Evolutionary conservation across 257 asterid genomes (phyloP).

Genomic region (Nicotiana knightiana): DNA sequence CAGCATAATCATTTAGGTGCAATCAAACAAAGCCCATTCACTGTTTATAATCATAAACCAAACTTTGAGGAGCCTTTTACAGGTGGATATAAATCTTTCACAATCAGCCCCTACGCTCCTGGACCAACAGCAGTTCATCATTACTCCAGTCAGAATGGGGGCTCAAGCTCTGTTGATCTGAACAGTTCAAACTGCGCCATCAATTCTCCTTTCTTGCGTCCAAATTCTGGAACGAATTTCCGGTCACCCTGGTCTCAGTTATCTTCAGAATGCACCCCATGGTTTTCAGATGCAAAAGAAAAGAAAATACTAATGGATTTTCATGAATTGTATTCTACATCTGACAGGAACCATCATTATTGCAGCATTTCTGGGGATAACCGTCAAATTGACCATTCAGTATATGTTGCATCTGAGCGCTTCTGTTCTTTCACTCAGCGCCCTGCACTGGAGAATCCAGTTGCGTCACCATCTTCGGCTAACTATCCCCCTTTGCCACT

Average conservation of each 20-base stretch:
- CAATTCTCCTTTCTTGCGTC: slow-evolving; percentile 47
- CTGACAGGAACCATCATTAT: slow-evolving; percentile 20
- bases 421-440: slow-evolving; percentile 15
- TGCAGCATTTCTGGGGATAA: slow-evolving; percentile 21
- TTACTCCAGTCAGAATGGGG: slow-evolving; percentile 17
- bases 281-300: slow-evolving; percentile 22
- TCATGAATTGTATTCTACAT: slow-evolving; percentile 19
- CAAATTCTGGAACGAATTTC: slow-evolving; percentile 28
- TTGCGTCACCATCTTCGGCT: slow-evolving; percentile 19
- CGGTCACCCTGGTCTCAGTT: slow-evolving; percentile 30
- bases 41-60: slow-evolving; percentile 16
- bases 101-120: slow-evolving; percentile 22
- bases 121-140: slow-evolving; percentile 21
- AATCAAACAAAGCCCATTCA: slow-evolving; percentile 20
- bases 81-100: slow-evolving; percentile 19
- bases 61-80: slow-evolving; percentile 24
- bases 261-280: slow-evolving; percentile 32
- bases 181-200: slow-evolving; percentile 27
- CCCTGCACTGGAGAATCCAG: slow-evolving; percentile 21
- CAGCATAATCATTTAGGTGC: slow-evolving; percentile 23
- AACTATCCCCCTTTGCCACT: slow-evolving; percentile 20
- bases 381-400: slow-evolving; percentile 20
- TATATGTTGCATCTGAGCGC: slow-evolving; percentile 20
- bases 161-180: slow-evolving; percentile 17
- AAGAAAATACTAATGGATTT: slow-evolving; percentile 21